Evolutionary conservation across 2,329 filamentous ascomycete genomes (phyloP).

Genomic region (Ophiostoma himal-ulmi): DNA sequence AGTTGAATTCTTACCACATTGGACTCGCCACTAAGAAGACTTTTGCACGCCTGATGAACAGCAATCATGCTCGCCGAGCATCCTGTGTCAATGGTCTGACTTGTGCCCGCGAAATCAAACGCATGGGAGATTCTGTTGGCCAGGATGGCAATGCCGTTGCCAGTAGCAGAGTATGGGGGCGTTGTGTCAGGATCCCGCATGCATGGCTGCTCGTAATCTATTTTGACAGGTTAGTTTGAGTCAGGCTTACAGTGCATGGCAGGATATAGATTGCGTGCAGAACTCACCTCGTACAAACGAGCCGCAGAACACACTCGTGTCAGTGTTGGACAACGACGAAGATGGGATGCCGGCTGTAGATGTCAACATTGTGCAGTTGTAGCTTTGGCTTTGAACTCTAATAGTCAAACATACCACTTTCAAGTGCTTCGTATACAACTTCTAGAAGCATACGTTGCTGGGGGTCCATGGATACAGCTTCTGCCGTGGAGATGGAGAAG

Average conservation of each 20-base stretch:
- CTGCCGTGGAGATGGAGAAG: conserved; percentile 45
- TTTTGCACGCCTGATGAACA: conserved; percentile 48
- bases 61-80: conserved; percentile 53
- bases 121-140: conserved; percentile 52
- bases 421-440: conserved; percentile 45
- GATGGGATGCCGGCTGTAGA: conserved; percentile 40
- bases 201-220: conserved; percentile 47
- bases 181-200: conserved; percentile 46
- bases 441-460: conserved; percentile 50
- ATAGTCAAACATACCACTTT: conserved; percentile 38
- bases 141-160: conserved; percentile 48
- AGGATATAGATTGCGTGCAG: conserved; percentile 18
- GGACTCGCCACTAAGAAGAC: conserved; percentile 42
- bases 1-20: conserved; percentile 31
- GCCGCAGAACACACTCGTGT: conserved; percentile 46
- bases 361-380: conserved; percentile 12
- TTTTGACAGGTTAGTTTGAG: conserved; percentile 25
- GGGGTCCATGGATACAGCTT: conserved; percentile 49
- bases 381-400: background rate
- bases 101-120: conserved; percentile 51
- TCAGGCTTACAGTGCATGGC: background rate
- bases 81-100: conserved; percentile 54
- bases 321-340: conserved; percentile 40
- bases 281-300: conserved; percentile 45
- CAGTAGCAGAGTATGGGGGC: conserved; percentile 48